Evolutionary conservation across 1,284 basidiomycete genomes (phyloP), one percentile per base, ranked within the genome.

Genomic region (Apiotrichum siamense): DNA sequence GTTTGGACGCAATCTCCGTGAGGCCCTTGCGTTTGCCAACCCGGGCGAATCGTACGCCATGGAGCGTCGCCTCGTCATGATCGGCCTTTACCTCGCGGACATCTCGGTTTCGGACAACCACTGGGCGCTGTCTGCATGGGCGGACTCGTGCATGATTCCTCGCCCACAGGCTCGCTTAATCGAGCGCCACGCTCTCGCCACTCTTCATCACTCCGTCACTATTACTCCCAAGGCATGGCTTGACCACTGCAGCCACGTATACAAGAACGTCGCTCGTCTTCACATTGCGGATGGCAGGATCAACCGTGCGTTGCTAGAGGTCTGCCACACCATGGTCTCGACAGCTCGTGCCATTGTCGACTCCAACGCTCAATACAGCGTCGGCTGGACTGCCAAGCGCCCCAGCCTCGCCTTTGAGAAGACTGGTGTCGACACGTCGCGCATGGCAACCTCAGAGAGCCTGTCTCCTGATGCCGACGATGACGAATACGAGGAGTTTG

Each of bases 181-280:
- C 18, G 50, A 52, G 23, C 50, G 50, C n/a, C 21, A 38, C 18
- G 40, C 45, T 4, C 29, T 52, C 7, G 24, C 32, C 13, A 26
- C 27, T 12, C 44, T 52, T 29, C 29, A 33, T 9, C 42, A 47
- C 50, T 47, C 50, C 2, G 35, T 52, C 26, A 44, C 40, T 17
- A 52, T 52, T 23, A 18, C 45, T 3, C 46, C 42, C 41, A 38
- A 52, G 41, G 23, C 50, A 5, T 52, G 50, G 50, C 45, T 42
- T 9, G 50, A 52, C 45, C 50, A 52, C 45, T 52, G 50, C 50
- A 44, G 35, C 40, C 27, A 38, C 12, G 40, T 52, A 15, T 52
- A 52, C 45, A 37, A 45, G 9, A 36, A 32, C 35, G 36, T 52
- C 18, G 46, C 50, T 39, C 27, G 40, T 15, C 32, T 33, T 15